Percentiles rank a stretch among this genome's conserved stretches.
Conservation (phyloP, 2,329 filamentous ascomycete genomes). For the Nigrospora sphaerica region DNA sequence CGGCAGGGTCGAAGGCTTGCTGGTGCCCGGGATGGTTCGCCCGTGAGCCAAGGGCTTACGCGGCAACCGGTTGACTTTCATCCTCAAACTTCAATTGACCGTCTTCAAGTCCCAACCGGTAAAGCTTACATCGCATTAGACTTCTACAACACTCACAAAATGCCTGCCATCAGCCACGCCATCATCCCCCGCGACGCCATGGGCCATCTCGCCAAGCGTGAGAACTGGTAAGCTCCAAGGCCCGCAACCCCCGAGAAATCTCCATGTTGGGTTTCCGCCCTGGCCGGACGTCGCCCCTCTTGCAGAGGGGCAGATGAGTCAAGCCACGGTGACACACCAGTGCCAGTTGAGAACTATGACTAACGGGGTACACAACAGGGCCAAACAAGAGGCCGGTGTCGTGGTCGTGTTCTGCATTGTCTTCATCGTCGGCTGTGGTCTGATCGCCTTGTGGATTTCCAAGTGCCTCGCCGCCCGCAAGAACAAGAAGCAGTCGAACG, state of each 20-base stretch:
- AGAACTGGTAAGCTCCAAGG: conserved; percentile 21
- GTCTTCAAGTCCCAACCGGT: no score
- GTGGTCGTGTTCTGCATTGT: conserved; percentile 26
- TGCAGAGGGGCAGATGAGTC: background rate
- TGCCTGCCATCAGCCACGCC: conserved; percentile 25
- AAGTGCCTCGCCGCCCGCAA: conserved; percentile 18
- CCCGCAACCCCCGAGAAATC: background rate
- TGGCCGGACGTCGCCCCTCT: background rate
- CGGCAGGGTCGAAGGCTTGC: no score
- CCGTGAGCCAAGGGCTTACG: no score
- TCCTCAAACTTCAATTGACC: no score
- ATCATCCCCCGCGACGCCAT: conserved; percentile 24
- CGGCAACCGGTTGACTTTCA: no score
- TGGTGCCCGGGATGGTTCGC: no score
- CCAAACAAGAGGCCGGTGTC: conserved; percentile 23
- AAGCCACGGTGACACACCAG: no score
- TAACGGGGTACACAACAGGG: conserved; percentile 12
- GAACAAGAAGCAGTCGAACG: conserved; percentile 14
- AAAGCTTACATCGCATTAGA: background rate
- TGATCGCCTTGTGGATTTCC: conserved; percentile 21
- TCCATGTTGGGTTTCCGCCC: background rate
- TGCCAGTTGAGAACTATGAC: background rate
- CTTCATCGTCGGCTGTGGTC: conserved; percentile 22
- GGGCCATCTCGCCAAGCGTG: conserved; percentile 19
- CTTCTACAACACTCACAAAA: conserved; percentile 9